A percentile compares a stretch with the other conserved stretches of the same genome.
These are phyloP conservation scores for Saturnispora serradocipensis DNA, from an alignment of 805 yeast species.

Conservation along the genomic window DNA sequence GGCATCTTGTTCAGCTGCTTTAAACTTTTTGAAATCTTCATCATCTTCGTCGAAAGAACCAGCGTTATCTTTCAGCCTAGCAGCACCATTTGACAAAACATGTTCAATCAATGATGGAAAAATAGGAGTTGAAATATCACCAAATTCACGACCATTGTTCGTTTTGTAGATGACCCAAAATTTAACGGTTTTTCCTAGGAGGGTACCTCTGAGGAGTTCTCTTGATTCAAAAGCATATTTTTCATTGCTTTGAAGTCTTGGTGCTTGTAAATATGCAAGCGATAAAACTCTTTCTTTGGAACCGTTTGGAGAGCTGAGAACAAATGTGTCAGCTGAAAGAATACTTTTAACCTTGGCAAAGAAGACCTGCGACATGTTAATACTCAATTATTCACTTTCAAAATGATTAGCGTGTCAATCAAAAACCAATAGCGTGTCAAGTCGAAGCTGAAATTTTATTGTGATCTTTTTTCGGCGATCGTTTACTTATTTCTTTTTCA, in stretches of 20 bases:
- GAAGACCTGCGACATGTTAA: conserved; percentile 25
- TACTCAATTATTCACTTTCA: background rate
- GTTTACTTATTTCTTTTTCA: background rate
- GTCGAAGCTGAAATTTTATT: background rate
- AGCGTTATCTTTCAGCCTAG: conserved; percentile 49
- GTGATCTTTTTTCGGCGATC: background rate
- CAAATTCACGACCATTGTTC: conserved; percentile 55
- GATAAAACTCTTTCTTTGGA: conserved; percentile 55
- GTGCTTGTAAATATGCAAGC: conserved; percentile 56
- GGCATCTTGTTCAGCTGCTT: conserved; percentile 41
- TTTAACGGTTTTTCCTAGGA: conserved; percentile 56
- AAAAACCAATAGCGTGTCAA: background rate
- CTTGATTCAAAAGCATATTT: conserved; percentile 46
- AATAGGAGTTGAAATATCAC: conserved; percentile 58
- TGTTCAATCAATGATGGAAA: conserved; percentile 51
- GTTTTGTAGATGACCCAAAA: conserved; percentile 49
- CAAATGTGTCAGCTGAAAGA: conserved; percentile 60
- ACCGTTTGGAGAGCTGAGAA: conserved; percentile 44
- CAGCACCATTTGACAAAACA: conserved; percentile 49
- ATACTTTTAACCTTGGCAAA: conserved; percentile 63
- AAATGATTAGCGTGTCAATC: background rate
- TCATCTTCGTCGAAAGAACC: conserved; percentile 30
- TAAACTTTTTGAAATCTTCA: conserved; percentile 30
- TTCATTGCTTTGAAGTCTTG: conserved; percentile 38
- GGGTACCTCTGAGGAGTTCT: conserved; percentile 50